A percentile compares a stretch with the other conserved stretches of the same genome.
Evolutionary conservation across 805 yeast genomes (phyloP).

Genomic region (Lachancea sp.): DNA sequence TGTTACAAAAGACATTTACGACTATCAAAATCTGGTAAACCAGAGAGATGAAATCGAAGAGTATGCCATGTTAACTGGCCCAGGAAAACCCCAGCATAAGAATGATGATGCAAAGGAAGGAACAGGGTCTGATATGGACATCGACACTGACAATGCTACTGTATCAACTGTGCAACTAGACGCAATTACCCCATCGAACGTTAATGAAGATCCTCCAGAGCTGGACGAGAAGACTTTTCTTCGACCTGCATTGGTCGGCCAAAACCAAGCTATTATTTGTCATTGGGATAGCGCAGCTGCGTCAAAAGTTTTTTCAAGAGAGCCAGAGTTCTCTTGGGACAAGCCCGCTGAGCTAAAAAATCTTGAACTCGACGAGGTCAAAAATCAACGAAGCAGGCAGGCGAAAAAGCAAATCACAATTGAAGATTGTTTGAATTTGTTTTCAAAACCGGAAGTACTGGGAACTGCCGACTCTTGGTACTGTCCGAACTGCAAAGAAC

Average conservation of each 20-base stretch:
- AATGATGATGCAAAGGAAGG: background rate
- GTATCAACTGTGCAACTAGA: background rate
- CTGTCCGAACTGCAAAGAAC: slow-evolving; percentile 85
- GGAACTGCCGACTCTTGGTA: slow-evolving; percentile 91
- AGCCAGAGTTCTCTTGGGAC: slow-evolving; percentile 53
- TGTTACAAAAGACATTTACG: slow-evolving; percentile 23
- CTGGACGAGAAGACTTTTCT: background rate
- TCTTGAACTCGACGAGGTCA: slow-evolving; percentile 47
- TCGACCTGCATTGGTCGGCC: slow-evolving; percentile 20
- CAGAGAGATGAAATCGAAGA: slow-evolving; percentile 7
- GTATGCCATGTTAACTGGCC: background rate
- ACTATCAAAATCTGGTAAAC: slow-evolving; percentile 11
- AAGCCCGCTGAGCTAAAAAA: slow-evolving; percentile 45
- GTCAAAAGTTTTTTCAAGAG: slow-evolving; percentile 47
- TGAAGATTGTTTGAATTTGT: slow-evolving; percentile 66
- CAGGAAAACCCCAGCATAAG: background rate
- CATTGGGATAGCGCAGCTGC: slow-evolving; percentile 54
- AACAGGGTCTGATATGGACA: slow-evolving; percentile 5
- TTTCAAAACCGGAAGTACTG: slow-evolving; percentile 75
- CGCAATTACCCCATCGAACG: background rate
- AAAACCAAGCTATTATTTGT: slow-evolving; percentile 46
- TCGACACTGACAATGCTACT: background rate
- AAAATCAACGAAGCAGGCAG: slow-evolving; percentile 26
- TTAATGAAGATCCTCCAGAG: background rate
- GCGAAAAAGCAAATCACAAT: slow-evolving; percentile 44